Evolutionary conservation across 2,329 filamentous ascomycete genomes (phyloP).

Genomic region (Exutisphaerella laricina): DNA sequence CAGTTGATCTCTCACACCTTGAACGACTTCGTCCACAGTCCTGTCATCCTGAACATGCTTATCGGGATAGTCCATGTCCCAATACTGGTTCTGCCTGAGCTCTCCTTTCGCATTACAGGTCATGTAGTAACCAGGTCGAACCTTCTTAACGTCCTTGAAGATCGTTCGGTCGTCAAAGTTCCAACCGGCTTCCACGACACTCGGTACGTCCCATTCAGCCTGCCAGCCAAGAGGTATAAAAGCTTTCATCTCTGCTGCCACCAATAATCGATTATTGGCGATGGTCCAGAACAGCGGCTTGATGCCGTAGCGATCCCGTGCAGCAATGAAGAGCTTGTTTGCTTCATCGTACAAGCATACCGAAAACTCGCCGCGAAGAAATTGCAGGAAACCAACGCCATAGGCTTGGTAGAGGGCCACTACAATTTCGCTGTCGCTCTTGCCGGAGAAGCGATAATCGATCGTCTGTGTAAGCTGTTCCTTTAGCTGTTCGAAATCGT

Average conservation of each 20-base stretch:
- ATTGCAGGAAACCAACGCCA: conserved; percentile 42
- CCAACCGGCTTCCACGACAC: conserved; percentile 43
- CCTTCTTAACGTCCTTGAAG: conserved; percentile 47
- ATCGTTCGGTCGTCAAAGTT: conserved; percentile 43
- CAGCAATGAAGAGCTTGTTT: conserved; percentile 42
- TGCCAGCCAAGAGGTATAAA: conserved; percentile 46
- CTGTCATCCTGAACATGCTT: conserved; percentile 43
- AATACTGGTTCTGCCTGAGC: conserved; percentile 44
- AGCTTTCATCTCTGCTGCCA: conserved; percentile 52
- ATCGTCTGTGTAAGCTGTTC: conserved; percentile 30
- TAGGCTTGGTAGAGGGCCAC: conserved; percentile 49
- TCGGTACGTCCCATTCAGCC: conserved; percentile 49
- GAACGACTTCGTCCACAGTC: conserved; percentile 48
- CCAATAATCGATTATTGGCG: conserved; percentile 36
- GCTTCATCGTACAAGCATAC: conserved; percentile 48
- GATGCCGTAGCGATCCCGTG: conserved; percentile 52
- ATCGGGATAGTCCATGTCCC: conserved; percentile 49
- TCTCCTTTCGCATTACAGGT: conserved; percentile 37
- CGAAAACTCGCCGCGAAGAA: conserved; percentile 52
- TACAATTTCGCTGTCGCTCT: conserved; percentile 50
- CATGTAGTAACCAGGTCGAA: conserved; percentile 43
- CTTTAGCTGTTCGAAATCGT: conserved; percentile 47
- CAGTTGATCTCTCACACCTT: conserved; percentile 46
- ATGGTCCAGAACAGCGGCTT: conserved; percentile 53
- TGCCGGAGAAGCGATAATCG: conserved; percentile 43